phyloP scores from a whole-genome alignment of 208 protist species.

The Acanthamoeba healyi region DNA sequence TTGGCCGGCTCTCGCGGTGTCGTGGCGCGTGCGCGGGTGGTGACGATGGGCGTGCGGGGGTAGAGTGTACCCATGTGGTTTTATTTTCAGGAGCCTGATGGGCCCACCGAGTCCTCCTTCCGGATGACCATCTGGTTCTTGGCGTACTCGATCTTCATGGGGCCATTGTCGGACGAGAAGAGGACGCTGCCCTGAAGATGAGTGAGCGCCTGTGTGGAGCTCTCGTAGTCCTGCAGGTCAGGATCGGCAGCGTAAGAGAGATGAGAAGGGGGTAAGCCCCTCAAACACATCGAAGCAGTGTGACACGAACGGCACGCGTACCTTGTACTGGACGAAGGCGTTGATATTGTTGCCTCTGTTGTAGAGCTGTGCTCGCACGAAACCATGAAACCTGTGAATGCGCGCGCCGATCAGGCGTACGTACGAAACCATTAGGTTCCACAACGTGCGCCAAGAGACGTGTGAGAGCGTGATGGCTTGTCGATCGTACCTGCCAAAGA shows the following conservation, averaged over 20 bases:
- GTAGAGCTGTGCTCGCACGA: slow-evolving; percentile 55
- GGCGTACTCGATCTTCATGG: slow-evolving; percentile 61
- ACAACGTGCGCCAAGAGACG: too few species aligned
- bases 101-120: slow-evolving; percentile 35
- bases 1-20: not conserved
- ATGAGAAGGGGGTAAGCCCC: not conserved
- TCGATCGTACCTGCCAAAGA: slow-evolving; percentile 15
- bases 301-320: not conserved
- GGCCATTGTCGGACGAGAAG: slow-evolving; percentile 6
- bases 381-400: slow-evolving; percentile 24
- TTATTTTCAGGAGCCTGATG: slow-evolving; percentile 15
- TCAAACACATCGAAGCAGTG: too few species aligned
- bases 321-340: slow-evolving; percentile 69
- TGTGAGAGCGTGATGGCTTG: not conserved
- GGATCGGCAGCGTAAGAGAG: not conserved
- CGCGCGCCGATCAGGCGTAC: not conserved
- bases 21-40: too few species aligned
- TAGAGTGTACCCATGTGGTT: not conserved
- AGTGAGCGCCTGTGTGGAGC: slow-evolving; percentile 13
- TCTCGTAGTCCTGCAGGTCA: slow-evolving; percentile 8
- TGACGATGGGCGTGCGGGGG: too few species aligned
- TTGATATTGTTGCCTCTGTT: slow-evolving; percentile 18
- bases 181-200: slow-evolving; percentile 22
- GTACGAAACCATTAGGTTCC: not conserved
- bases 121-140: slow-evolving; percentile 64